Base-by-base conservation (phyloP, 2,329 filamentous ascomycete species). In the Claviceps citrina region DNA sequence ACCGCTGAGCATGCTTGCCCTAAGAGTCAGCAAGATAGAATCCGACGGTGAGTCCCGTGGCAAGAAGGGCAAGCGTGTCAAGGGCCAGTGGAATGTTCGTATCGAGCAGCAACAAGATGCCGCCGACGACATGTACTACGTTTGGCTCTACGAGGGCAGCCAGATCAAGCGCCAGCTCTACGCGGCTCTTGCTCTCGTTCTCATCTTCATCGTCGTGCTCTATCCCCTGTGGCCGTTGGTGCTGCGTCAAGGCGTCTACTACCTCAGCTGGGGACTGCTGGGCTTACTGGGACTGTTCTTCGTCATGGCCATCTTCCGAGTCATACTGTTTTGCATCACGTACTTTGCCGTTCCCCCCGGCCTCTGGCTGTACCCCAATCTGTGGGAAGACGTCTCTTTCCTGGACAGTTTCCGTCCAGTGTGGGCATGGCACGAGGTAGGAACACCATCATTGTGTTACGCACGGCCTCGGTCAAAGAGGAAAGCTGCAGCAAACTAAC, bases 311-410 rank as follows among this genome's bases (percentile, higher is more conserved):
- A 93, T 98, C 55, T 86, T 98, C 73, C 79, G 91, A 44, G 72
- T 96, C 42, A 93, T 98, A 45, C 69, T 98, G 22, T 98, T 98
- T 67, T 81, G 84, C 57, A 64, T 93, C 57, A 96, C 91, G 18
- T 86, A 93, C 62, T 93, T 96, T 55, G 70, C 72, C 13, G 70
- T 76, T 1, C 67, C 87, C 3, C 91, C 91, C 3, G 91, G 91
- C 52, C 70, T 98, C n/a, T 98, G 91, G 91, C 71, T 98, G 33
- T 98, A 89, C 64, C 91, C 91, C 36, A 98, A 98, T 57, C 66
- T 98, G 16, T 98, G 95, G 67, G 91, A 98, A 60, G 91, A 98
- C 57, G 91, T 98, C 22, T 93, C 89, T 7, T 96, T 98, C 65
- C 81, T 98, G 61, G 91, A 98, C 58, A 93, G 84, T 54, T 98